Evolutionary conservation across 352 stramenopile species (phyloP), one percentile per base, ranked within the genome.

Genomic region (Globisporangium middletonii): DNA sequence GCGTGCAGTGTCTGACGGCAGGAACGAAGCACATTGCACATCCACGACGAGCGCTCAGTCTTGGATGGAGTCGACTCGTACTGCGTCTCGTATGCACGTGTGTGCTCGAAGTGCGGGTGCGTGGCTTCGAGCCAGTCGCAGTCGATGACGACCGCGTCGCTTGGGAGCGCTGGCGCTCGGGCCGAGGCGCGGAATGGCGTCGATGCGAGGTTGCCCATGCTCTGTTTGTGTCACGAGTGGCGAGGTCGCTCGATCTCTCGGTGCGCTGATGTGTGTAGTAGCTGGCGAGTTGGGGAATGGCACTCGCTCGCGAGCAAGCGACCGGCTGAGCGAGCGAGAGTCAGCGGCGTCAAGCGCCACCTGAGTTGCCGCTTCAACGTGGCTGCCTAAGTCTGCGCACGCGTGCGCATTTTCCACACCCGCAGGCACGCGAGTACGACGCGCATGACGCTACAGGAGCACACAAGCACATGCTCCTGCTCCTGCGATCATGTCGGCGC

Each of bases 171-270:
- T 53, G 15, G 33, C 57, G 49, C 65, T 65, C 15, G 30, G 13
- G 7, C 64, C 16, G 18, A 49, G 15, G 8, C 6, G 52, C n/a
- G 48, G 41, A 70, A 54, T 37, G 56, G 41, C 13, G 58, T 71
- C 27, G 69, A 88, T 27, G 63, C 45, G 26, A 71, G 64, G 69
- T 81, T 83, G 65, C 73, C 71, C 75, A 86, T 88, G 47, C 28
- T 62, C 35, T 55, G 30, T 46, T 44, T 26, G 50, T 38, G 44
- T 53, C 5, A 48, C 8, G 53, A 26, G 50, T 42, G 59, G 37
- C 2, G 35, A 19, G 45, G 15, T 50, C 35, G 38, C 27, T 46
- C n/a, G n/a, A n/a, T n/a, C n/a, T n/a, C n/a, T n/a, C n/a, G n/a
- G n/a, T n/a, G n/a, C n/a, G n/a, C n/a, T n/a, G n/a, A 4, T 49